phyloP scores from a whole-genome alignment of 495 filamentous ascomycete genomes.

The Penicillium atrosanguineum region DNA sequence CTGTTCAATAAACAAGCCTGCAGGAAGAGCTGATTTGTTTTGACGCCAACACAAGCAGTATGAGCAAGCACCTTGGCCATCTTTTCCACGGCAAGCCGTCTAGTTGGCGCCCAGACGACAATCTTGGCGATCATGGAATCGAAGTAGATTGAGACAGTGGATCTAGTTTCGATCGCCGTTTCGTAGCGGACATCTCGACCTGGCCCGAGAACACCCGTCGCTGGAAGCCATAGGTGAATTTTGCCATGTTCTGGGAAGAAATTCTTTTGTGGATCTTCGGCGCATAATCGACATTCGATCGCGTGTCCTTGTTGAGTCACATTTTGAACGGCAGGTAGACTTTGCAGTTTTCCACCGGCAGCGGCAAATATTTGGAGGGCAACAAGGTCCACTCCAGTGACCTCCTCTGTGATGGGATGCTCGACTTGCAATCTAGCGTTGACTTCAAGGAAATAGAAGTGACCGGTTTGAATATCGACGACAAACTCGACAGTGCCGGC shows the following conservation, averaged over 20 bases:
- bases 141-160: constrained; percentile 80
- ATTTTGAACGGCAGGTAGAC: constrained; percentile 64
- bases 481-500: constrained; percentile 95
- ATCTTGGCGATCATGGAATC: constrained; percentile 96
- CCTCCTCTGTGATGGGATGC: constrained; percentile 87
- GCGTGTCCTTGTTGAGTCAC: constrained; percentile 69
- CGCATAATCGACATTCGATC: constrained; percentile 86
- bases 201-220: constrained; percentile 49
- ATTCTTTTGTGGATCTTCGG: constrained; percentile 75
- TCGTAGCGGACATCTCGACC: constrained; percentile 73
- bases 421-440: constrained; percentile 91
- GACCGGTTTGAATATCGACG: constrained; percentile 75
- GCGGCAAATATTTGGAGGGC: constrained; percentile 83
- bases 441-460: constrained; percentile 97
- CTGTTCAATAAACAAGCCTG: constrained; percentile 69
- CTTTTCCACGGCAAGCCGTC: constrained; percentile 73
- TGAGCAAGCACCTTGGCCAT: constrained; percentile 67
- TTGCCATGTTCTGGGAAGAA: constrained; percentile 85
- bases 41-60: constrained; percentile 79
- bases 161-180: constrained; percentile 76
- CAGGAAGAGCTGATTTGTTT: constrained; percentile 86
- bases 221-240: constrained; percentile 54
- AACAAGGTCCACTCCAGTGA: constrained; percentile 84
- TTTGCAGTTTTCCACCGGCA: constrained; percentile 65
- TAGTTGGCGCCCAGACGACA: constrained; percentile 70